Conservation (phyloP, 2,329 filamentous ascomycete genomes). For the Trichoderma semiorbis region DNA sequence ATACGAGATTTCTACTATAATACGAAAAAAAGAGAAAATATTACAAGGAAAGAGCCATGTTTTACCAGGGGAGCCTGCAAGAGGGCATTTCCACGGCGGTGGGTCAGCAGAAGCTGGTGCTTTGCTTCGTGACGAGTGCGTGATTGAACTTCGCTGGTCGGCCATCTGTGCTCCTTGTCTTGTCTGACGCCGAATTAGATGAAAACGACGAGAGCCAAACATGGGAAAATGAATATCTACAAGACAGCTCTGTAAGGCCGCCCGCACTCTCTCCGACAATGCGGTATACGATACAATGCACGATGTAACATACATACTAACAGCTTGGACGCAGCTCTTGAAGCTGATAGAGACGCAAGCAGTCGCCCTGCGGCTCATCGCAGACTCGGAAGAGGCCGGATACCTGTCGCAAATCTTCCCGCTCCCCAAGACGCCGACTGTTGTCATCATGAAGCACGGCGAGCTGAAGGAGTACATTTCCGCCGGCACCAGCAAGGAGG, state of each 20-base stretch:
- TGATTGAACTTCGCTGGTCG: not conserved
- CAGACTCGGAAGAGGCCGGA: conserved; percentile 74
- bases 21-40: not conserved
- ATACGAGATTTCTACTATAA: not conserved
- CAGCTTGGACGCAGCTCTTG: conserved; percentile 43
- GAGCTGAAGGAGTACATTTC: conserved; percentile 74
- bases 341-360: conserved; percentile 58
- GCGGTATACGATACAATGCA: not conserved
- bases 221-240: conserved; percentile 71
- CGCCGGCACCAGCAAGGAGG: conserved; percentile 59
- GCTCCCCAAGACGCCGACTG: conserved; percentile 70
- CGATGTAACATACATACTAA: conserved; percentile 9
- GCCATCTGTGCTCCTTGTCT: not conserved
- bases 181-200: conserved; percentile 46
- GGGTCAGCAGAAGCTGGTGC: conserved; percentile 70
- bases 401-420: conserved; percentile 82
- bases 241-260: conserved; percentile 49
- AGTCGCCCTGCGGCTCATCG: conserved; percentile 65
- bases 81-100: conserved; percentile 76
- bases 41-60: conserved; percentile 51
- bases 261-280: not conserved
- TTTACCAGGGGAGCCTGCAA: conserved; percentile 76
- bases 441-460: conserved; percentile 77
- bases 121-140: conserved; percentile 79
- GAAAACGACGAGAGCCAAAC: conserved; percentile 61